These are phyloP conservation scores for Solanum ossicruentum DNA, from an alignment of 257 asterid species.

Conservation along the genomic window DNA sequence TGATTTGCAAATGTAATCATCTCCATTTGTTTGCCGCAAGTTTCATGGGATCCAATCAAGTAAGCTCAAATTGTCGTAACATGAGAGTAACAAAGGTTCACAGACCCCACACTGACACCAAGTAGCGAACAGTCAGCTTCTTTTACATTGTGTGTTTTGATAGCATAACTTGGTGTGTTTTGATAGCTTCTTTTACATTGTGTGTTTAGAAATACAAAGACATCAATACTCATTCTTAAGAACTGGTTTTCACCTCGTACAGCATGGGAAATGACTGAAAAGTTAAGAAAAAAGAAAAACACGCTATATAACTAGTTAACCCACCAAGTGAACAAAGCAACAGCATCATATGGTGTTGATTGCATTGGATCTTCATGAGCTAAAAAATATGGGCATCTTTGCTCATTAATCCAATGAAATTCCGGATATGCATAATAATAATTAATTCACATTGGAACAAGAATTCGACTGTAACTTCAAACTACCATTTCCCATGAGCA, in stretches of 20 bases:
- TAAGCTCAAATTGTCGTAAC: not conserved
- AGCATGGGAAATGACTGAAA: not conserved
- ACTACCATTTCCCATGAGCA: not conserved
- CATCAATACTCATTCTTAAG: not conserved
- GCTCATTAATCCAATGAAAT: not conserved
- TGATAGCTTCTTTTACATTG: not conserved
- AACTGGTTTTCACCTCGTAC: not conserved
- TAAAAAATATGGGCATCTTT: not conserved
- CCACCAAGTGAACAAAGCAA: not conserved
- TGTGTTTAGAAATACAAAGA: not conserved
- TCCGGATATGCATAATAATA: not conserved
- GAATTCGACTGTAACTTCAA: not conserved
- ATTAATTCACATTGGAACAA: not conserved
- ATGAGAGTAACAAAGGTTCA: no score
- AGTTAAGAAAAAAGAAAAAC: not conserved
- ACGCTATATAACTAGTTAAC: not conserved
- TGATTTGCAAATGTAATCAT: no score
- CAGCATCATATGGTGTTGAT: not conserved
- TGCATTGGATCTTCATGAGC: not conserved
- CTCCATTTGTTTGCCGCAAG: conserved; percentile 21
- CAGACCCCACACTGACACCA: not conserved
- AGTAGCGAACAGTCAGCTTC: not conserved
- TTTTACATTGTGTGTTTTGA: not conserved
- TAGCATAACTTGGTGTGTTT: not conserved
- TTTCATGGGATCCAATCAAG: conserved; percentile 15